A percentile compares a stretch with the other conserved stretches of the same genome.
phyloP scores from a whole-genome alignment of 2,329 filamentous ascomycete genomes.

The Clonostachys rhizophaga region DNA sequence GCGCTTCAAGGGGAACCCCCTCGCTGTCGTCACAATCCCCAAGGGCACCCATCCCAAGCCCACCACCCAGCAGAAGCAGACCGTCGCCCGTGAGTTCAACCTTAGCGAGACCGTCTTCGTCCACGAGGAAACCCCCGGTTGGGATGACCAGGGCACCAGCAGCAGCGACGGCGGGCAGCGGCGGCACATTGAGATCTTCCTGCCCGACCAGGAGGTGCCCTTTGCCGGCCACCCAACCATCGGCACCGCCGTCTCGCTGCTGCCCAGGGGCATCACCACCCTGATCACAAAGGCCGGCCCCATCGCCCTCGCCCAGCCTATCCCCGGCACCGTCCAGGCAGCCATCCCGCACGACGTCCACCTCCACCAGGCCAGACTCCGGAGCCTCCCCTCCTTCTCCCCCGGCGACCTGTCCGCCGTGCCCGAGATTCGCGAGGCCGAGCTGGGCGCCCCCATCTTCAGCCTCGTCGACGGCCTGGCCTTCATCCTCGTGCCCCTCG shows the following conservation, averaged over 20 bases:
- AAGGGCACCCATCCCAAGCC: constrained; percentile 26
- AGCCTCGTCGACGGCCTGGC: constrained; percentile 72
- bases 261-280: constrained; percentile 28
- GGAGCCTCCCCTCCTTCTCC: constrained; percentile 14
- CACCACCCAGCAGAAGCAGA: constrained; percentile 48
- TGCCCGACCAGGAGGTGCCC: constrained; percentile 44
- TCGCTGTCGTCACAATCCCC: constrained; percentile 54
- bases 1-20: constrained; percentile 51
- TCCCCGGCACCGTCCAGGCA: constrained; percentile 48
- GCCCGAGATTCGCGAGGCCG: constrained; percentile 21
- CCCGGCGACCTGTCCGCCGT: constrained; percentile 18
- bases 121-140: constrained; percentile 34
- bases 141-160: constrained; percentile 1
- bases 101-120: constrained; percentile 61
- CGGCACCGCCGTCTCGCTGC: constrained; percentile 47
- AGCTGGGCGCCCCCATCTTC: constrained; percentile 41
- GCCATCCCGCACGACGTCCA: constrained; percentile 64
- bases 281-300: constrained; percentile 53
- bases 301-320: constrained; percentile 35
- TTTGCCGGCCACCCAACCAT: constrained; percentile 62
- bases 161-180: constrained; percentile 5
- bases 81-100: constrained; percentile 58
- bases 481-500: constrained; percentile 62
- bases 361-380: constrained; percentile 43
- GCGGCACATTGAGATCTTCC: constrained; percentile 55